Conservation (phyloP, 139 green algal species). For the Auxenochlorella protothecoides region DNA sequence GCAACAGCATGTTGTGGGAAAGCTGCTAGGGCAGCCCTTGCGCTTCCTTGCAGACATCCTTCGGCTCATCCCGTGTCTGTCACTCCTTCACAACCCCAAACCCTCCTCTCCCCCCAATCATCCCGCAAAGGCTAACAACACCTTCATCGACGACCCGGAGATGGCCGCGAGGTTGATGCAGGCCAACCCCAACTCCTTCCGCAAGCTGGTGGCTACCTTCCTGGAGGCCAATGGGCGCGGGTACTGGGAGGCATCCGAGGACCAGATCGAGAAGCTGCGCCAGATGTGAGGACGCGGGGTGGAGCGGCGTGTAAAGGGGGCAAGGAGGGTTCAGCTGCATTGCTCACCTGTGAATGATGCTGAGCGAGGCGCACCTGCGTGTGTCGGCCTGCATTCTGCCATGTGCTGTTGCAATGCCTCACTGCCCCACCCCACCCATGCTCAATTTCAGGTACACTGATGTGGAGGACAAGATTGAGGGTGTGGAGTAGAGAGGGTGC, state of each 20-base stretch:
- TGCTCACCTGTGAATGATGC: too few species aligned
- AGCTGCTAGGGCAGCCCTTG: too few species aligned
- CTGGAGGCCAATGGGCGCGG: slow-evolving; percentile 96
- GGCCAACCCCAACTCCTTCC: slow-evolving; percentile 94
- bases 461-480: slow-evolving; percentile 98
- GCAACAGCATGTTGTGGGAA: too few species aligned
- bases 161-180: slow-evolving; percentile 94
- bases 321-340: not conserved
- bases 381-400: too few species aligned
- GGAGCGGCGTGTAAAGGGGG: too few species aligned
- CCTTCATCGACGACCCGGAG: slow-evolving; percentile 93
- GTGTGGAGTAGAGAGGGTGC: slow-evolving; percentile 63
- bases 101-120: not conserved
- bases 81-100: not conserved
- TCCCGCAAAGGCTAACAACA: slow-evolving; percentile 53
- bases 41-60: not conserved
- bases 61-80: not conserved
- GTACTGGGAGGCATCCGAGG: slow-evolving; percentile 88
- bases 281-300: slow-evolving; percentile 54
- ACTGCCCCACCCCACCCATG: not conserved
- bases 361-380: too few species aligned
- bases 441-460: slow-evolving; percentile 55
- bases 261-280: slow-evolving; percentile 86
- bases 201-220: slow-evolving; percentile 91
- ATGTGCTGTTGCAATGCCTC: not conserved